Evolutionary conservation across 768 basidiomycete species (phyloP).

Genomic region (Clathrus columnatus): DNA sequence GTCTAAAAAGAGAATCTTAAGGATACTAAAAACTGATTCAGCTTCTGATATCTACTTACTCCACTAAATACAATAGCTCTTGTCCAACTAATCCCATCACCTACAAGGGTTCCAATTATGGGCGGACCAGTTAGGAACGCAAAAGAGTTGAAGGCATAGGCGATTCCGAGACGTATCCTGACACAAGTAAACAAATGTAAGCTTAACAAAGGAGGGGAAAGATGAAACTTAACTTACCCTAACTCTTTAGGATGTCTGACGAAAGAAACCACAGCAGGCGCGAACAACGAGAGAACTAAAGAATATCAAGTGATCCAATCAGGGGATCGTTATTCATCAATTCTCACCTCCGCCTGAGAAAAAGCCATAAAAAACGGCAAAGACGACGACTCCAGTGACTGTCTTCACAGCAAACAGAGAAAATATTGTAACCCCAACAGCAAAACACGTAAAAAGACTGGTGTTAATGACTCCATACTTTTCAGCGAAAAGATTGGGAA

Average conservation of each 20-base stretch:
- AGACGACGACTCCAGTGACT: slow-evolving; percentile 27
- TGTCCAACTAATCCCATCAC: slow-evolving; percentile 48
- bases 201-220: slow-evolving; percentile 10
- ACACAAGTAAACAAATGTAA: background rate
- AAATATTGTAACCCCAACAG: slow-evolving; percentile 31
- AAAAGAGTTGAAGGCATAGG: background rate
- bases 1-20: background rate
- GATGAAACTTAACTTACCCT: slow-evolving; percentile 31
- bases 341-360: slow-evolving; percentile 35
- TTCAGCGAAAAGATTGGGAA: slow-evolving; percentile 37
- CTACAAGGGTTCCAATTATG: slow-evolving; percentile 48
- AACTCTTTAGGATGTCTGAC: slow-evolving; percentile 41
- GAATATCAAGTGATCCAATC: background rate
- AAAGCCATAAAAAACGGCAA: slow-evolving; percentile 38
- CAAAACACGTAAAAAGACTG: slow-evolving; percentile 26
- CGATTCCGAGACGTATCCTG: slow-evolving; percentile 1
- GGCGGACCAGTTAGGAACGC: slow-evolving; percentile 35
- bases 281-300: slow-evolving; percentile 19
- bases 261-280: slow-evolving; percentile 36
- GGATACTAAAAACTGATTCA: too few species aligned
- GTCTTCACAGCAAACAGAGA: slow-evolving; percentile 34
- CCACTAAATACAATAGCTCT: slow-evolving; percentile 47
- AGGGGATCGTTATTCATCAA: too few species aligned
- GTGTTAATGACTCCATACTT: slow-evolving; percentile 36
- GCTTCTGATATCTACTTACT: slow-evolving; percentile 15